A percentile compares a stretch with the other conserved stretches of the same genome.
Conservation (phyloP, 805 yeast species). For the Cyberlindnera japonica region DNA sequence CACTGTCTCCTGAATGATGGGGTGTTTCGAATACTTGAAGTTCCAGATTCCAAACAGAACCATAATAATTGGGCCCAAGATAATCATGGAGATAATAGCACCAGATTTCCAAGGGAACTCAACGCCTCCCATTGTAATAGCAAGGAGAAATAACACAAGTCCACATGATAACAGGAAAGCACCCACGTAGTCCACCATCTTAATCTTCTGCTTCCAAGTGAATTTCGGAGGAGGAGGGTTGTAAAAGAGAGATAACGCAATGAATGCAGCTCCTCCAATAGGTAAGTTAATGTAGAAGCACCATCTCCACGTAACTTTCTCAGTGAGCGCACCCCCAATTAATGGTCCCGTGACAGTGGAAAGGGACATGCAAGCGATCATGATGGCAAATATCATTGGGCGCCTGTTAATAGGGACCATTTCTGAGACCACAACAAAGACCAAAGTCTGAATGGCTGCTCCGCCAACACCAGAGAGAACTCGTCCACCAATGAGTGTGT, state of each 20-base stretch:
- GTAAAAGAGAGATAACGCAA: slow-evolving; percentile 33
- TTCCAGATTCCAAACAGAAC: slow-evolving; percentile 4
- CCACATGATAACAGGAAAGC: slow-evolving; percentile 38
- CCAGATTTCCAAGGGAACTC: slow-evolving; percentile 51
- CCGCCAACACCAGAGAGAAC: slow-evolving; percentile 70
- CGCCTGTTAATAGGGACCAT: slow-evolving; percentile 33
- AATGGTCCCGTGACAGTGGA: slow-evolving; percentile 60
- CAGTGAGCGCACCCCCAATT: slow-evolving; percentile 62
- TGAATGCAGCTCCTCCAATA: slow-evolving; percentile 46
- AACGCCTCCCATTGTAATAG: slow-evolving; percentile 51
- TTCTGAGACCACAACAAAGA: slow-evolving; percentile 55
- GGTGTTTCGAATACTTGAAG: slow-evolving; percentile 3
- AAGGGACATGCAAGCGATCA: slow-evolving; percentile 37
- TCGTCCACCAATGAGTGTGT: slow-evolving; percentile 65
- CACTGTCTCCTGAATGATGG: slow-evolving; percentile 24
- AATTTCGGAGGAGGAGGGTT: slow-evolving; percentile 45
- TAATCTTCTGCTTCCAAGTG: slow-evolving; percentile 34
- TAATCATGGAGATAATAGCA: slow-evolving; percentile 41
- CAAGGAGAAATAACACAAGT: slow-evolving; percentile 43
- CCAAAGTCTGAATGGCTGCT: slow-evolving; percentile 59
- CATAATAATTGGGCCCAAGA: slow-evolving; percentile 1
- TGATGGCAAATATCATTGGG: slow-evolving; percentile 15
- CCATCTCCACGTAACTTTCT: slow-evolving; percentile 67
- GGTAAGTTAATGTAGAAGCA: slow-evolving; percentile 61
- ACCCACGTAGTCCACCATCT: slow-evolving; percentile 48